Conservation (phyloP, 106 monocot species). For the Dendrobium huoshanense region DNA sequence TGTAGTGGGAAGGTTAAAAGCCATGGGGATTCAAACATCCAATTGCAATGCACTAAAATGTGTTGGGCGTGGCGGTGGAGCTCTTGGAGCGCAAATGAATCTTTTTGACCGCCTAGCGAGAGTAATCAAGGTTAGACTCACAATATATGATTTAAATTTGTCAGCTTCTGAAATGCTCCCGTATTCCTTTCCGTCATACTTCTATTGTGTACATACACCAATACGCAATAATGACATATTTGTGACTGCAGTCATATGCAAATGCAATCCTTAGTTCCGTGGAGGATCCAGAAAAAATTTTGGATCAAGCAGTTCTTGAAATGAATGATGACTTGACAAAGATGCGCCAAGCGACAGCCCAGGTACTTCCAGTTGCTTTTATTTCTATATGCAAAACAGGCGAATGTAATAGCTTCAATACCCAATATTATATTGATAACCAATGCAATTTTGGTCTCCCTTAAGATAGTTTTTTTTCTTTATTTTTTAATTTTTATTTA, state of each 20-base stretch:
- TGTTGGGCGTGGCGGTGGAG: slow-evolving; percentile 34
- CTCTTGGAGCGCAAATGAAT: slow-evolving; percentile 70
- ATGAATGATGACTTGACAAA: slow-evolving; percentile 97
- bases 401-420: background rate
- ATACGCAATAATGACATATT: slow-evolving; percentile 10
- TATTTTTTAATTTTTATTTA: no score
- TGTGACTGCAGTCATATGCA: slow-evolving; percentile 73
- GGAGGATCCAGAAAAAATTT: slow-evolving; percentile 95
- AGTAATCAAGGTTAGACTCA: slow-evolving; percentile 62
- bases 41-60: slow-evolving; percentile 36
- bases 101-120: slow-evolving; percentile 79
- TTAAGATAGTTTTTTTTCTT: background rate
- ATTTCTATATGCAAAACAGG: background rate
- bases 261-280: slow-evolving; percentile 83
- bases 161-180: background rate
- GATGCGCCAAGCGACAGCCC: slow-evolving; percentile 97
- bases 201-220: background rate
- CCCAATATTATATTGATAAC: background rate
- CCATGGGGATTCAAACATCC: slow-evolving; percentile 20
- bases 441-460: background rate
- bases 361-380: slow-evolving; percentile 35
- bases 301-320: slow-evolving; percentile 95
- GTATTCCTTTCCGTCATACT: background rate
- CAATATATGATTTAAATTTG: background rate
- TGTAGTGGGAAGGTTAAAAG: slow-evolving; percentile 39